Conservation (phyloP, 2,329 filamentous ascomycete genomes). For the Cercospora sp. region DNA sequence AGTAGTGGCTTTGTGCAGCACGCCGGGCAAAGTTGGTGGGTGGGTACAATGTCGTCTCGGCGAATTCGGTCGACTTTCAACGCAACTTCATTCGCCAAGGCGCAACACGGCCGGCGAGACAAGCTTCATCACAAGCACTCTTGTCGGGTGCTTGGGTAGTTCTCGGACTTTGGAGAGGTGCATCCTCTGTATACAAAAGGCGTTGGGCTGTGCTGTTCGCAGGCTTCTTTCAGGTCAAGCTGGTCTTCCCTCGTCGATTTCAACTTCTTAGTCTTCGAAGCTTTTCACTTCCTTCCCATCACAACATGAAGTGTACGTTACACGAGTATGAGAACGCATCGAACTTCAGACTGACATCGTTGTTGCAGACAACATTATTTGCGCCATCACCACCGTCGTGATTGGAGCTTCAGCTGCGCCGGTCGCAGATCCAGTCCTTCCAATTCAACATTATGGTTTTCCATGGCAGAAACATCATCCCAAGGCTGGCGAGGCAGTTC, state of each 20-base stretch:
- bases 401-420: conserved; percentile 4
- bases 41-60: background rate
- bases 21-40: background rate
- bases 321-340: background rate
- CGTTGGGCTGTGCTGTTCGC: background rate
- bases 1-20: background rate
- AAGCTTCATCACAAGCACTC: background rate
- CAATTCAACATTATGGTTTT: background rate
- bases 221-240: background rate
- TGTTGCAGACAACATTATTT: background rate
- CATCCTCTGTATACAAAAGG: background rate
- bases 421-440: background rate
- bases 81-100: background rate
- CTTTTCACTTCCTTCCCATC: background rate
- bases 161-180: background rate
- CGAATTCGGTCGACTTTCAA: background rate
- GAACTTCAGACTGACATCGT: background rate
- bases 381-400: background rate
- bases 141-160: background rate
- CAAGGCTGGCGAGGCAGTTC: background rate
- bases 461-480: background rate
- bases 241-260: background rate
- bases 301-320: background rate
- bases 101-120: background rate
- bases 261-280: background rate